Conservation (phyloP, 352 stramenopile species). For the Globisporangium iwayamae region DNA sequence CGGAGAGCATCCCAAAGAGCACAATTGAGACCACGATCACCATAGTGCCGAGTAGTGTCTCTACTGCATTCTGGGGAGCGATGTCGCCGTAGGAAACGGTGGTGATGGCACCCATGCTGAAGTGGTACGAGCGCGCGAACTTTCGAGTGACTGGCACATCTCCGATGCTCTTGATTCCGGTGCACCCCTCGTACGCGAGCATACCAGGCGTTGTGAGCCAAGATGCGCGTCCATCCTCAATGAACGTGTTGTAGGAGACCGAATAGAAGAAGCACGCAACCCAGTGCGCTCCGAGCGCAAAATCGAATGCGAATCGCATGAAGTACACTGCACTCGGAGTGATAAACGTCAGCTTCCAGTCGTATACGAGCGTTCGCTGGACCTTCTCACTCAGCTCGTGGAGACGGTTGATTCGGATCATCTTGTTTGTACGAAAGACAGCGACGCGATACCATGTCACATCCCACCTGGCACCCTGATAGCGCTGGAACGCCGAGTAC, state of each 20-base stretch:
- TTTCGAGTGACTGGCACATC: constrained; percentile 20
- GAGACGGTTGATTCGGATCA: constrained; percentile 19
- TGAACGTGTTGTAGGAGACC: constrained; percentile 18
- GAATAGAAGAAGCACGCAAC: constrained; percentile 26
- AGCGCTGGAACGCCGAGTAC: constrained; percentile 1
- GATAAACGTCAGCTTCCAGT: constrained; percentile 13
- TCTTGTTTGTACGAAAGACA: constrained; percentile 21
- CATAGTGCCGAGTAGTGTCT: constrained; percentile 25
- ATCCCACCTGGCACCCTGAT: constrained; percentile 1
- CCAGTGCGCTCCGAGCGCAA: constrained; percentile 26
- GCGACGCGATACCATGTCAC: constrained; percentile 19
- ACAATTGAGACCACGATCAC: constrained; percentile 40
- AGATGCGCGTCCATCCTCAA: constrained; percentile 13
- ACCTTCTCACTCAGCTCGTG: constrained; percentile 18
- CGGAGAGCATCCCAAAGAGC: constrained; percentile 42
- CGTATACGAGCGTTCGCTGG: constrained; percentile 21
- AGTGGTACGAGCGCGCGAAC: constrained; percentile 34
- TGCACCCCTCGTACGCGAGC: constrained; percentile 24
- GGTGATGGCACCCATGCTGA: constrained; percentile 37
- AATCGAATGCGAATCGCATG: constrained; percentile 19
- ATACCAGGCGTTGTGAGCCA: constrained; percentile 25
- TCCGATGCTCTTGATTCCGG: constrained; percentile 17
- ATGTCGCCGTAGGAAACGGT: constrained; percentile 44
- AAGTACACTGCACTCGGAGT: constrained; percentile 17
- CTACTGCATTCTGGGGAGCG: constrained; percentile 28